Evolutionary conservation across 768 basidiomycete genomes (phyloP).

Genomic region (Rhizopogon rudus): DNA sequence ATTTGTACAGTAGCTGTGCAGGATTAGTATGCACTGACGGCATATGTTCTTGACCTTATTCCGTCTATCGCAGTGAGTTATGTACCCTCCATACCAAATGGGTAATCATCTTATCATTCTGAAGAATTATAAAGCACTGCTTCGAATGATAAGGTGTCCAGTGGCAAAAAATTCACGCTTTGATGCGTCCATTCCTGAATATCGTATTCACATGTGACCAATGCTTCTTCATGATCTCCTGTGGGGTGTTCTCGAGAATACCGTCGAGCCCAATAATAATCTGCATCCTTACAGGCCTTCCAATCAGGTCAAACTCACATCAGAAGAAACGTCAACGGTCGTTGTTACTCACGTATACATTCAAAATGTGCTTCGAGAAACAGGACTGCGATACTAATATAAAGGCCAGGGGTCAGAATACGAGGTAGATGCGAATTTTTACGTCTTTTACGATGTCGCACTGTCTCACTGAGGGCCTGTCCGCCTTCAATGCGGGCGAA

Average conservation of each 20-base stretch:
- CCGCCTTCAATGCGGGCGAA: slow-evolving; percentile 53
- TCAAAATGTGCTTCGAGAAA: slow-evolving; percentile 59
- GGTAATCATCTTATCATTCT: slow-evolving; percentile 26
- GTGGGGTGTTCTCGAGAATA: slow-evolving; percentile 22
- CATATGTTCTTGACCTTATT: slow-evolving; percentile 52
- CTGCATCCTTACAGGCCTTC: slow-evolving; percentile 39
- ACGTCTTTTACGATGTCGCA: too few relatives aligned
- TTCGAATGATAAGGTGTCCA: slow-evolving; percentile 48
- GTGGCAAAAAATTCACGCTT: slow-evolving; percentile 27
- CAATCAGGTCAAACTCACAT: slow-evolving; percentile 46
- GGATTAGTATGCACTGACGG: not conserved
- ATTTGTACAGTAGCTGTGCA: not conserved
- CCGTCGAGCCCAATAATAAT: not conserved
- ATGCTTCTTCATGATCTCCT: slow-evolving; percentile 35
- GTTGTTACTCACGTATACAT: slow-evolving; percentile 54
- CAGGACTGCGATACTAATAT: slow-evolving; percentile 51
- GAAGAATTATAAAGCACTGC: slow-evolving; percentile 64
- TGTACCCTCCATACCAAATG: too few relatives aligned
- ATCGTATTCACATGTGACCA: slow-evolving; percentile 11
- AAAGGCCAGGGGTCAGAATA: slow-evolving; percentile 39
- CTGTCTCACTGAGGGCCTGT: slow-evolving; percentile 28
- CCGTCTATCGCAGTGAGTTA: slow-evolving; percentile 56
- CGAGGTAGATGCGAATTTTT: slow-evolving; percentile 35
- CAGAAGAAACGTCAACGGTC: slow-evolving; percentile 57
- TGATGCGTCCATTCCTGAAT: not conserved